Conservation (phyloP, 768 basidiomycete genomes). For the Leucosporidium creatinivorum region DNA sequence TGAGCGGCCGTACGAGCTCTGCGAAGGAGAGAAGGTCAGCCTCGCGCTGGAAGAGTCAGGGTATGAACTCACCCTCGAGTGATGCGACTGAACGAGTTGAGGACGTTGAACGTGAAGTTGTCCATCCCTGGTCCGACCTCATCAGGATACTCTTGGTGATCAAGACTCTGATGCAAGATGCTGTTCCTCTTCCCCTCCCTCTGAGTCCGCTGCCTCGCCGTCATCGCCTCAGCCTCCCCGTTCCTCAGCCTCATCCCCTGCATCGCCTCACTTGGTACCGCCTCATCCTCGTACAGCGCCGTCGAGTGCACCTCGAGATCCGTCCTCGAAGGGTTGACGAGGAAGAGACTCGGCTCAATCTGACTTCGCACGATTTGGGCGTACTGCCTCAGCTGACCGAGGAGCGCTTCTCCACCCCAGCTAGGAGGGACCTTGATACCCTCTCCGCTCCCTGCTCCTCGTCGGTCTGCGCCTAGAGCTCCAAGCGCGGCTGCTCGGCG, state of each 20-base stretch:
- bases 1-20: slow-evolving; percentile 52
- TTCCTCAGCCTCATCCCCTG: neutral
- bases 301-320: slow-evolving; percentile 88
- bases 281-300: slow-evolving; percentile 50
- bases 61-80: slow-evolving; percentile 52
- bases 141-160: slow-evolving; percentile 24
- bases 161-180: slow-evolving; percentile 65
- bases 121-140: slow-evolving; percentile 32
- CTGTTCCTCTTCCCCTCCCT: slow-evolving; percentile 53
- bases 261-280: slow-evolving; percentile 33
- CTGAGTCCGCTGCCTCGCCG: slow-evolving; percentile 1
- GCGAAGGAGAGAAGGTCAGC: neutral
- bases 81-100: slow-evolving; percentile 91
- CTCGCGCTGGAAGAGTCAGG: neutral
- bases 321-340: slow-evolving; percentile 84
- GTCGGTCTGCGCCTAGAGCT: slow-evolving; percentile 45
- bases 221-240: neutral
- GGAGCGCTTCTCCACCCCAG: slow-evolving; percentile 42
- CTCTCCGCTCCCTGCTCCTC: neutral
- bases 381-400: slow-evolving; percentile 77
- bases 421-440: slow-evolving; percentile 8
- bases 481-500: slow-evolving; percentile 18
- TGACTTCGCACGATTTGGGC: slow-evolving; percentile 76
- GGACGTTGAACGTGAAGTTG: slow-evolving; percentile 45
- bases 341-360: slow-evolving; percentile 74